A percentile compares a stretch with the other conserved stretches of the same genome.
Evolutionary conservation across 2,329 filamentous ascomycete species (phyloP).

Genomic region (Fulvia fulva): DNA sequence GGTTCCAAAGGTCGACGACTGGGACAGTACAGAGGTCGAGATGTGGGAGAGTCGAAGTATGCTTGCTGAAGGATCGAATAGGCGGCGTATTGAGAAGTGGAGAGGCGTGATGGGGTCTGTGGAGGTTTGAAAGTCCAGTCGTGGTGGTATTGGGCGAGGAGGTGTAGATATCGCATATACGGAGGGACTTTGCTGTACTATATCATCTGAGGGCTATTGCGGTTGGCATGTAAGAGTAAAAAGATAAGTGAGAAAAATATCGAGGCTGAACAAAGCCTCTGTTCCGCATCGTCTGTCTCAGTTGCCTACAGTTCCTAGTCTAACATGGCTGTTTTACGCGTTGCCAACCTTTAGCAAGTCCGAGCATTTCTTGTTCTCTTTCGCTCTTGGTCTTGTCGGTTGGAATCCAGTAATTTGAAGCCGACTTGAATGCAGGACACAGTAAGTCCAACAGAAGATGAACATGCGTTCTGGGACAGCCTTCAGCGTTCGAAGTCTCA

Average conservation of each 20-base stretch:
- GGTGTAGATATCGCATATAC: not conserved
- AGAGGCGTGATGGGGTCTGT: not conserved
- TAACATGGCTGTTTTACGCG: too few species aligned
- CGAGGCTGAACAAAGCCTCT: not conserved
- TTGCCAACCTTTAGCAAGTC: too few species aligned
- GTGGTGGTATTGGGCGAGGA: not conserved
- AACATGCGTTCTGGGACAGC: too few species aligned
- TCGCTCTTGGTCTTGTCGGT: too few species aligned
- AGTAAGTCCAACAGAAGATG: too few species aligned
- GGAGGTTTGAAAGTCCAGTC: not conserved
- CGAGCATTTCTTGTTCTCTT: too few species aligned
- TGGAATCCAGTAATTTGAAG: too few species aligned
- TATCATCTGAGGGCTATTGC: not conserved
- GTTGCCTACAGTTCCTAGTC: too few species aligned
- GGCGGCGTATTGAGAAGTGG: slow-evolving; percentile 21
- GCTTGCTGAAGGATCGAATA: slow-evolving; percentile 16
- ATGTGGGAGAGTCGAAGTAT: slow-evolving; percentile 21
- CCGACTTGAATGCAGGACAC: too few species aligned
- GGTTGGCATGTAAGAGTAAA: not conserved
- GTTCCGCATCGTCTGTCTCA: not conserved
- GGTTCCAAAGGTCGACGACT: not conserved
- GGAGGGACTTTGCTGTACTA: not conserved
- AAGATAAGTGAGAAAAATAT: not conserved
- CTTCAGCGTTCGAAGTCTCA: too few species aligned
- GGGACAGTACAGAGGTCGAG: slow-evolving; percentile 15